These are phyloP conservation scores for Byssoonygena ceratinophila DNA, from an alignment of 2,329 filamentous ascomycete species.

Conservation along the genomic window DNA sequence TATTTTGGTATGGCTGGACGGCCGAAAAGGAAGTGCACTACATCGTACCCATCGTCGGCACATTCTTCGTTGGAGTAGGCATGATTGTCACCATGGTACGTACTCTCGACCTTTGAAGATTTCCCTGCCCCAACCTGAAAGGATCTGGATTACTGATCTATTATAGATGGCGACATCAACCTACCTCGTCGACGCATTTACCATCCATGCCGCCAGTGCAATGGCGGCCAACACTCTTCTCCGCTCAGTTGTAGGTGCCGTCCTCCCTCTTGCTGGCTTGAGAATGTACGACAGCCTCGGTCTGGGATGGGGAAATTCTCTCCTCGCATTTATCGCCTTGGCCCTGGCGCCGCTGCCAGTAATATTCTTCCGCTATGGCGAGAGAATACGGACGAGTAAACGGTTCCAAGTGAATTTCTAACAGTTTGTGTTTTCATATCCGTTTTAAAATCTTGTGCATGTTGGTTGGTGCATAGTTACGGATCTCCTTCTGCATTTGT, in stretches of 20 bases:
- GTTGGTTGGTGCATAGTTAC: not conserved
- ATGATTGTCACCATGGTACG: constrained; percentile 31
- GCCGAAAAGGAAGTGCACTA: constrained; percentile 45
- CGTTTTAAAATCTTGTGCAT: not conserved
- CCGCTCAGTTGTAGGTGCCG: constrained; percentile 46
- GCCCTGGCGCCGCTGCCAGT: constrained; percentile 37
- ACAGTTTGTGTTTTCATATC: not conserved
- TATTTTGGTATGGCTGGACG: constrained; percentile 51
- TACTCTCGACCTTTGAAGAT: not conserved
- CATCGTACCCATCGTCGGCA: constrained; percentile 52
- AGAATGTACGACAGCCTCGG: constrained; percentile 40
- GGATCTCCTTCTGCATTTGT: not conserved
- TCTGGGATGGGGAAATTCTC: constrained; percentile 43
- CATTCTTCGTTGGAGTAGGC: constrained; percentile 45
- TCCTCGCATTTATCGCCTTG: constrained; percentile 48
- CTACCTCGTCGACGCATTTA: constrained; percentile 50
- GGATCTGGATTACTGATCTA: not conserved
- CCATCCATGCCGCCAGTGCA: constrained; percentile 38
- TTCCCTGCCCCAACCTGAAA: not conserved
- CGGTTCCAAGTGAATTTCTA: constrained; percentile 13
- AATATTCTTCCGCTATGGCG: constrained; percentile 29
- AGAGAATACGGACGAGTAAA: constrained; percentile 27
- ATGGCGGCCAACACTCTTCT: constrained; percentile 48
- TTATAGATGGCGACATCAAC: constrained; percentile 49
- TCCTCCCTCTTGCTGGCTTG: constrained; percentile 51